A percentile compares a stretch with the other conserved stretches of the same genome.
Conservation (phyloP, 768 basidiomycete species). For the Tricholomella constricta region DNA sequence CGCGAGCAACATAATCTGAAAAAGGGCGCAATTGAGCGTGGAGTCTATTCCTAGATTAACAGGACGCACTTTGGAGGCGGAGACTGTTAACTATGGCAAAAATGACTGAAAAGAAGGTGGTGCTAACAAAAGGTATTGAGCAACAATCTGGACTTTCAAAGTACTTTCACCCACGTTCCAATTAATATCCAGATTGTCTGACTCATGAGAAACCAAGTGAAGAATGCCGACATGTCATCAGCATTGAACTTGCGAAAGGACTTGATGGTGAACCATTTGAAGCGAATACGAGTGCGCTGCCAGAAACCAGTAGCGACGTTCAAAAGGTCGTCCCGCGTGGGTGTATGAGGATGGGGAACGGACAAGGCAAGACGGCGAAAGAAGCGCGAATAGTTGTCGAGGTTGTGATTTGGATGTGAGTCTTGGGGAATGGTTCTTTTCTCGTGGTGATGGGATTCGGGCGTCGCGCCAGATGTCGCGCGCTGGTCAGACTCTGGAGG, state of each 20-base stretch:
- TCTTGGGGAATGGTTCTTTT: constrained; percentile 3
- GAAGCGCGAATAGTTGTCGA: constrained; percentile 78
- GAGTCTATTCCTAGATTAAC: background rate
- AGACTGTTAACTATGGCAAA: constrained; percentile 90
- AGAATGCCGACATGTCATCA: constrained; percentile 95
- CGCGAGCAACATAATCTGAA: constrained; percentile 80
- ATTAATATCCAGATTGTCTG: constrained; percentile 95
- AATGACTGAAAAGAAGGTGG: constrained; percentile 93
- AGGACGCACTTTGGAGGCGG: constrained; percentile 68
- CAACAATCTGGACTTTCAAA: background rate
- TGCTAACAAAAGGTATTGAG: constrained; percentile 45
- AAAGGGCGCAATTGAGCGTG: constrained; percentile 6
- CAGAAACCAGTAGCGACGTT: constrained; percentile 87
- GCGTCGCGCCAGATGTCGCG: background rate
- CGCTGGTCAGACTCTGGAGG: background rate
- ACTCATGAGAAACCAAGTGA: constrained; percentile 95
- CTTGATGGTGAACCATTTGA: constrained; percentile 96
- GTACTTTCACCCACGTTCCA: constrained; percentile 71
- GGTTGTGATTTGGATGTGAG: constrained; percentile 24
- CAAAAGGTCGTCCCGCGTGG: constrained; percentile 88
- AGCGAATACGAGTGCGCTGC: constrained; percentile 85
- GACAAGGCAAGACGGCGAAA: constrained; percentile 78
- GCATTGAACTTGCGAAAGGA: constrained; percentile 94
- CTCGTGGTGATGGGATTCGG: background rate
- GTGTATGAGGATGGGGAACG: constrained; percentile 74